phyloP scores from a whole-genome alignment of 1,139 yeast genomes.

The Geotrichum bryndzae region DNA sequence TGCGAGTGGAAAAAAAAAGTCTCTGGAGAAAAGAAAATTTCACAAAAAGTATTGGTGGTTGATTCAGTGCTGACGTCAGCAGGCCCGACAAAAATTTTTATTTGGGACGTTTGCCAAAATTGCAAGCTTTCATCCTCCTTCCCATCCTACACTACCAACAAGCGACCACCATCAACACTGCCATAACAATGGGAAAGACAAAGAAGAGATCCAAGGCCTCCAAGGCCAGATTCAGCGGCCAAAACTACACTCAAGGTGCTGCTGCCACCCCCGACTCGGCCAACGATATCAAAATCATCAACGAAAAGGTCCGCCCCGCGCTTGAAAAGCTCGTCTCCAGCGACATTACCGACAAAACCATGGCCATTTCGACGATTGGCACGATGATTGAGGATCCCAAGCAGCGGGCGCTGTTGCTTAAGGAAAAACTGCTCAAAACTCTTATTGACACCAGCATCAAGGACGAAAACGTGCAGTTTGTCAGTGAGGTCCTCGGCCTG shows the following conservation, averaged over 20 bases:
- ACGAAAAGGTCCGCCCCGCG: constrained; percentile 60
- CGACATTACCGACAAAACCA: constrained; percentile 64
- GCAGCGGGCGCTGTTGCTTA: constrained; percentile 57
- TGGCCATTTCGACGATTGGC: constrained; percentile 71
- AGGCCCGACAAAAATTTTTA: background rate
- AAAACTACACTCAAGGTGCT: constrained; percentile 28
- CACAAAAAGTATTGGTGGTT: background rate
- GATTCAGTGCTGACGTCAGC: background rate
- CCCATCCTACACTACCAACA: background rate
- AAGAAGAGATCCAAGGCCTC: constrained; percentile 64
- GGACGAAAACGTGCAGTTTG: constrained; percentile 67
- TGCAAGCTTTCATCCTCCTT: background rate
- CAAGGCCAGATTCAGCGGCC: constrained; percentile 33
- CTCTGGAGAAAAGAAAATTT: constrained; percentile 1
- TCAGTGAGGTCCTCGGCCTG: constrained; percentile 74
- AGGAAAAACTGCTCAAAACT: constrained; percentile 61
- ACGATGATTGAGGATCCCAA: constrained; percentile 63
- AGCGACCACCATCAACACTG: background rate
- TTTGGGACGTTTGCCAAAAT: background rate
- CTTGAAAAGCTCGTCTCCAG: constrained; percentile 57
- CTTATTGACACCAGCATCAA: constrained; percentile 59
- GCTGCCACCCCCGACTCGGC: constrained; percentile 25
- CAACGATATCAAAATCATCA: constrained; percentile 47
- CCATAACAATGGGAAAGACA: constrained; percentile 60
- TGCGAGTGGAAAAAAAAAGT: background rate